Evolutionary conservation across 306 rosid species (phyloP).

Genomic region (Rubus idaeus): DNA sequence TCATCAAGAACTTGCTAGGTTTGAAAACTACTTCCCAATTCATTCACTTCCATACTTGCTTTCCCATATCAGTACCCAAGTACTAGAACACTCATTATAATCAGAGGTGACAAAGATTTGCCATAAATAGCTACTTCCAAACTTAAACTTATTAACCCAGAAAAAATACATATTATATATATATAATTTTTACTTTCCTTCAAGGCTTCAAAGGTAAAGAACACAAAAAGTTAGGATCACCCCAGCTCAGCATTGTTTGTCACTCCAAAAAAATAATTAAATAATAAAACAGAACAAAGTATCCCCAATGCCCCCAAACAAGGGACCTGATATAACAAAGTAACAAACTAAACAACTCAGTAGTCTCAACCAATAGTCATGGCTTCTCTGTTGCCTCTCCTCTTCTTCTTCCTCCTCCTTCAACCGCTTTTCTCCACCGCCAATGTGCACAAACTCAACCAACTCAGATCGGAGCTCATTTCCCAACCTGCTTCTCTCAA

Average conservation of each 20-base stretch:
- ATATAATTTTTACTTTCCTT: background rate
- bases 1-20: background rate
- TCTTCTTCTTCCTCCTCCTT: constrained; percentile 32
- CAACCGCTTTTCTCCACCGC: constrained; percentile 40
- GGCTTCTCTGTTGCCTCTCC: constrained; percentile 9
- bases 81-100: background rate
- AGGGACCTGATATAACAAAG: background rate
- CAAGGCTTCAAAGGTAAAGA: background rate
- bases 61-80: too few species aligned
- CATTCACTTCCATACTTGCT: too few species aligned
- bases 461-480: constrained; percentile 29
- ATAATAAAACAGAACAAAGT: background rate
- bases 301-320: background rate
- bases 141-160: too few species aligned
- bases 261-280: background rate
- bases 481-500: constrained; percentile 23
- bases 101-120: background rate
- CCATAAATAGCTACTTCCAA: background rate
- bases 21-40: background rate
- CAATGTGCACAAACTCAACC: constrained; percentile 48
- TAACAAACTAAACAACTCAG: background rate
- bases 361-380: constrained; percentile 1
- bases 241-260: constrained; percentile 4
- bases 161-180: too few species aligned
- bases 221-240: background rate